phyloP scores from a whole-genome alignment of 345 rosid species.

The Lagerstroemia speciosa region DNA sequence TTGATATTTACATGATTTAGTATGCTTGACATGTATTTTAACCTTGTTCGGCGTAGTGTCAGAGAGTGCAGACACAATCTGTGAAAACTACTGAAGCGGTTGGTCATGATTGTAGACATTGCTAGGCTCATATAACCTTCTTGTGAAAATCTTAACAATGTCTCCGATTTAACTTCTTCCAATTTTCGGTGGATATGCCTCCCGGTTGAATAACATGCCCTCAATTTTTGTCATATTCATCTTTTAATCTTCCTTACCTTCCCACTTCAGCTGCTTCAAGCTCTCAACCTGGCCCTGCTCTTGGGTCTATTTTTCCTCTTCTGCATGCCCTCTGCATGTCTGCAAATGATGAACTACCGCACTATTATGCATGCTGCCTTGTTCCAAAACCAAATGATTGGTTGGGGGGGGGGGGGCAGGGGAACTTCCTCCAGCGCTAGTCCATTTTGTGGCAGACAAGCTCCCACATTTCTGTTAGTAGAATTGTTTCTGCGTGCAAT shows the following conservation, averaged over 20 bases:
- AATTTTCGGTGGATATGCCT: conserved; percentile 63
- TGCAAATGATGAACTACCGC: not conserved
- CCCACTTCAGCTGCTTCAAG: not conserved
- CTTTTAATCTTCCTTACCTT: not conserved
- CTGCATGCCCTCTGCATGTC: not conserved
- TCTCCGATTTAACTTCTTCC: conserved; percentile 1
- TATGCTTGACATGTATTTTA: conserved; percentile 3
- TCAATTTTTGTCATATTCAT: not conserved
- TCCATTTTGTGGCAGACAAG: not conserved
- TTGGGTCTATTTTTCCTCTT: not conserved
- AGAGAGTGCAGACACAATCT: conserved; percentile 34
- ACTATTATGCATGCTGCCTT: not conserved
- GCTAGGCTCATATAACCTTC: not conserved
- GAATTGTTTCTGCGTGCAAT: not conserved
- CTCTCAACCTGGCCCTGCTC: not conserved
- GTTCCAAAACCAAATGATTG: too few species aligned
- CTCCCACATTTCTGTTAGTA: not conserved
- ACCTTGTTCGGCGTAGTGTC: conserved; percentile 1
- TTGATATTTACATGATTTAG: not conserved
- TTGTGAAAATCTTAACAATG: not conserved
- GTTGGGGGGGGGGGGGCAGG: too few species aligned
- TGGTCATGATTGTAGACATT: not conserved
- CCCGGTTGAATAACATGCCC: conserved; percentile 29
- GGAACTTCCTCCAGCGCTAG: too few species aligned
- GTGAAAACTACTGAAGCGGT: conserved; percentile 68